Conservation (phyloP, 2,329 filamentous ascomycete species). For the Botrytis medusae region DNA sequence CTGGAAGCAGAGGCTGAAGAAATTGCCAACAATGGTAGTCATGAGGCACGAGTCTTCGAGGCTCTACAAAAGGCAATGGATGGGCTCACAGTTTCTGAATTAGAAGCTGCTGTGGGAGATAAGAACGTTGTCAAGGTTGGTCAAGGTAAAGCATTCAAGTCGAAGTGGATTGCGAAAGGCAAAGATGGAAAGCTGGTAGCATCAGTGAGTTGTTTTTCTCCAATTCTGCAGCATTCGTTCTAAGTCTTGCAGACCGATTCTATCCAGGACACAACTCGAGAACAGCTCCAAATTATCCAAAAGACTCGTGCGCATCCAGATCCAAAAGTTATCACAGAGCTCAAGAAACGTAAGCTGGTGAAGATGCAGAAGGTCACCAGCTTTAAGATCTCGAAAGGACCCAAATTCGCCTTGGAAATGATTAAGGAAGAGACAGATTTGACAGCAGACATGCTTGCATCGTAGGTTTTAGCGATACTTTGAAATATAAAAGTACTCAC, state of each 20-base stretch:
- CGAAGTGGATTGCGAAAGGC: slow-evolving; percentile 68
- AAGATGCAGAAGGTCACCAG: slow-evolving; percentile 78
- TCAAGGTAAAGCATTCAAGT: slow-evolving; percentile 91
- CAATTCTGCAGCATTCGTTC: slow-evolving; percentile 8
- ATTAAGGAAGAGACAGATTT: slow-evolving; percentile 93
- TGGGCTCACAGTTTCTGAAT: slow-evolving; percentile 76
- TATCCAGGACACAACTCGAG: slow-evolving; percentile 76
- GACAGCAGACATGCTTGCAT: slow-evolving; percentile 87
- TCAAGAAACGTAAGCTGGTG: slow-evolving; percentile 91
- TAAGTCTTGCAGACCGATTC: slow-evolving; percentile 55
- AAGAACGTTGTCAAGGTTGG: slow-evolving; percentile 77
- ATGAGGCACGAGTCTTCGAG: slow-evolving; percentile 80
- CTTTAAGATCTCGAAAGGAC: slow-evolving; percentile 81
- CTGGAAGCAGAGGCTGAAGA: slow-evolving; percentile 74
- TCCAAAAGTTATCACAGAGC: slow-evolving; percentile 72
- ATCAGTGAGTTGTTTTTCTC: slow-evolving; percentile 44
- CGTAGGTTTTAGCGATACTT: slow-evolving; percentile 38
- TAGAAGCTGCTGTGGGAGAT: slow-evolving; percentile 68
- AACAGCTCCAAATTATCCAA: slow-evolving; percentile 73
- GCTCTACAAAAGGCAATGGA: slow-evolving; percentile 70
- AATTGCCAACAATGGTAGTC: slow-evolving; percentile 73
- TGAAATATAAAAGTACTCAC: slow-evolving; percentile 27
- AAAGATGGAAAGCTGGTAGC: slow-evolving; percentile 57
- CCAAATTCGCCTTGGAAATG: slow-evolving; percentile 86
- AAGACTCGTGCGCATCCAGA: slow-evolving; percentile 68